These are phyloP conservation scores for Talaromyces wortmannii DNA, from an alignment of 495 filamentous ascomycete genomes.

Conservation along the genomic window DNA sequence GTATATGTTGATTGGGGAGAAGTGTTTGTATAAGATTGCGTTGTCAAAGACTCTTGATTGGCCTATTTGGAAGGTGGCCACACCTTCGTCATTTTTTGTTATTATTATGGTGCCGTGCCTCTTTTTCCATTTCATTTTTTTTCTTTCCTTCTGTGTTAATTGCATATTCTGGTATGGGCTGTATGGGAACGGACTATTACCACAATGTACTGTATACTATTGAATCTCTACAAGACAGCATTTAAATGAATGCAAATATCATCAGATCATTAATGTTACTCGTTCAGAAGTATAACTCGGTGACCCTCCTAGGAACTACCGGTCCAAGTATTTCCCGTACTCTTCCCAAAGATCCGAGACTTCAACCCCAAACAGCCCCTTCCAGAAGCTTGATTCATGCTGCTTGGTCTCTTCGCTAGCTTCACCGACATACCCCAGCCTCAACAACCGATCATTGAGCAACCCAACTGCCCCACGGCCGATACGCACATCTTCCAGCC, in stretches of 20 bases:
- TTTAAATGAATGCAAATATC: neutral
- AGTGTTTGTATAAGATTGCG: constrained; percentile 58
- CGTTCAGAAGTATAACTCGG: neutral
- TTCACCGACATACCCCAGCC: constrained; percentile 38
- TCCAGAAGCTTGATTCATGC: constrained; percentile 53
- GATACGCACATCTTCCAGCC: constrained; percentile 59
- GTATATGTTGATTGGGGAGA: constrained; percentile 85
- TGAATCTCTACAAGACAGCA: neutral
- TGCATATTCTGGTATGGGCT: constrained; percentile 5
- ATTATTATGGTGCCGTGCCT: neutral
- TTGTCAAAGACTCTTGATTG: neutral
- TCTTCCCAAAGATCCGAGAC: constrained; percentile 69
- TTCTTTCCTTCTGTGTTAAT: constrained; percentile 2
- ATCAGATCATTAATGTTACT: neutral
- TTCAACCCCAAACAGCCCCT: constrained; percentile 52
- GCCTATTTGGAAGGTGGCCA: neutral
- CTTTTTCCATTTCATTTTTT: neutral
- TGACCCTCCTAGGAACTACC: neutral
- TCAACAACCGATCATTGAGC: constrained; percentile 64
- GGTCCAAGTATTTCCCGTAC: constrained; percentile 48
- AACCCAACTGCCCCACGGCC: constrained; percentile 64
- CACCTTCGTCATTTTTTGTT: neutral
- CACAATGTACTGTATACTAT: constrained; percentile 5
- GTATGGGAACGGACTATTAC: constrained; percentile 1
- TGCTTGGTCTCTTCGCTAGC: constrained; percentile 41